These are phyloP conservation scores for Amborella trichopoda DNA, from an alignment of 164 flowering plant genomes.

Conservation along the genomic window DNA sequence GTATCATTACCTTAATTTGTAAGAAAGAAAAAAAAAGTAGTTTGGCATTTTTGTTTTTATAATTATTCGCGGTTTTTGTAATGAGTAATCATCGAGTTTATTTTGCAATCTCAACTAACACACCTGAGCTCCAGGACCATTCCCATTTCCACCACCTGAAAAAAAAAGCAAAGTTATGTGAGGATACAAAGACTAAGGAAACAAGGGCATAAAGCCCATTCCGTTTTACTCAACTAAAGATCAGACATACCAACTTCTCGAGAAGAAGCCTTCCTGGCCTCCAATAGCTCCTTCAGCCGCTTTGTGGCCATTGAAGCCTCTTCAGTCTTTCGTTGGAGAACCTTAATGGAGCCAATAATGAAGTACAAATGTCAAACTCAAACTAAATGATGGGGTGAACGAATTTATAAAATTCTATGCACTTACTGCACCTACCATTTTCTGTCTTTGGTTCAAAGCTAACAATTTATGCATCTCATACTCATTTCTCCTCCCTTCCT, in stretches of 20 bases:
- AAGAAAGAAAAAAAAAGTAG: no score
- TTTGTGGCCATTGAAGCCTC: conserved; percentile 94
- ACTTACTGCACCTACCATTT: conserved; percentile 44
- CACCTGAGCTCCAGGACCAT: conserved; percentile 76
- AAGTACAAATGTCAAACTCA: neutral
- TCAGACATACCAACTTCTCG: conserved; percentile 41
- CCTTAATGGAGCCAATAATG: conserved; percentile 27
- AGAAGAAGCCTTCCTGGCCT: conserved; percentile 70
- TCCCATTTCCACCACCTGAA: conserved; percentile 49
- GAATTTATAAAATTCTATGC: neutral
- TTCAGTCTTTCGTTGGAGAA: conserved; percentile 92
- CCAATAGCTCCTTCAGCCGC: conserved; percentile 82
- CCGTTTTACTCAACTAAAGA: neutral
- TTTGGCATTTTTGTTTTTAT: no score
- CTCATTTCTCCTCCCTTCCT: conserved; percentile 96
- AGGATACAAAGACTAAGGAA: neutral
- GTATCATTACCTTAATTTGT: no score
- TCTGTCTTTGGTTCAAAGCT: conserved; percentile 92
- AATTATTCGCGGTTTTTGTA: no score
- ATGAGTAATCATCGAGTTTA: no score
- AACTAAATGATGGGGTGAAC: no score
- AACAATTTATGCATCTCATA: conserved; percentile 97
- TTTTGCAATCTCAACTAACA: no score
- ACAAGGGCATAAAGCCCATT: neutral
- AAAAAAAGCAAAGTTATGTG: neutral